Evolutionary conservation across 257 asterid species (phyloP).

Genomic region (Nicotiana noctiflora): DNA sequence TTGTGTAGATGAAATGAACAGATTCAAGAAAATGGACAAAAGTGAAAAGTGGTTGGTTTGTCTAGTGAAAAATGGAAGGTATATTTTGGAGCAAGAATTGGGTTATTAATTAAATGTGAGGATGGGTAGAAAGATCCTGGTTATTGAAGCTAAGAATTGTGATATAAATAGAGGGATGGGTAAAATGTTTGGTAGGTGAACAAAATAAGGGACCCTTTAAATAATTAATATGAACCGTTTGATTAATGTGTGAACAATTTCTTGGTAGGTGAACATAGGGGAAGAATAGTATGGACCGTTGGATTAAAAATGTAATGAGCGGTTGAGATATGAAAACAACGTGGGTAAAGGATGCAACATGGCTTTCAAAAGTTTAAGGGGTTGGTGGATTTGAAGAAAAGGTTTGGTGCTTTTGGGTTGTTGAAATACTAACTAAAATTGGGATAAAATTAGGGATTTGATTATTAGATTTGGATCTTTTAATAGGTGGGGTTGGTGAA

Average conservation of each 20-base stretch:
- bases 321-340: background rate
- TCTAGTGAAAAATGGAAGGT: background rate
- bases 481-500: background rate
- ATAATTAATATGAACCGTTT: background rate
- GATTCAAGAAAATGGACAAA: background rate
- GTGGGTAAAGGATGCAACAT: background rate
- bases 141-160: background rate
- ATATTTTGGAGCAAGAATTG: background rate
- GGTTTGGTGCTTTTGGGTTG: slow-evolving; percentile 7
- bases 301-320: background rate
- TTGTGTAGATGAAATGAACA: background rate
- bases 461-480: background rate
- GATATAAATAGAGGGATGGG: background rate
- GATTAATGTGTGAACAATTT: background rate
- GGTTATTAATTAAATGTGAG: background rate
- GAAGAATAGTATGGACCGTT: background rate
- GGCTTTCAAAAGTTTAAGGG: background rate
- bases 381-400: slow-evolving; percentile 4
- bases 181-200: background rate
- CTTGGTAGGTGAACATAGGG: background rate
- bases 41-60: background rate
- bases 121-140: slow-evolving; percentile 6
- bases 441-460: background rate
- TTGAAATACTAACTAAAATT: background rate
- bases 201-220: background rate